Evolutionary conservation across 129 eudicot species (phyloP).

Genomic region (Tagetes patula): DNA sequence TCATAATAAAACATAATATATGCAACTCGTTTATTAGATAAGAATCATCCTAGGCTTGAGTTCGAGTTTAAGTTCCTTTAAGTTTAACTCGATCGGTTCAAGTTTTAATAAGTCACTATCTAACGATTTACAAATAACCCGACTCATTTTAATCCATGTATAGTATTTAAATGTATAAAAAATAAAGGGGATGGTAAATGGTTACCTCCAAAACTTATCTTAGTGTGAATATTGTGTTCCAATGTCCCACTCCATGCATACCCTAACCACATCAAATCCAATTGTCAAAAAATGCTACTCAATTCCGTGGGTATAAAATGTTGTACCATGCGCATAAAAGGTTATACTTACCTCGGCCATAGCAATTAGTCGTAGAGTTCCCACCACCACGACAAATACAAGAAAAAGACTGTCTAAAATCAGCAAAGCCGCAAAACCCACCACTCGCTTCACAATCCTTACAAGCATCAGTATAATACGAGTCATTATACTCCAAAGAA

Average conservation of each 20-base stretch:
- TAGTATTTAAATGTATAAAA: not conserved
- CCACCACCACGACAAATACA: conserved; percentile 71
- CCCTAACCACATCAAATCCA: conserved; percentile 39
- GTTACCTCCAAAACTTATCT: conserved; percentile 54
- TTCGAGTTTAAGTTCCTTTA: not conserved
- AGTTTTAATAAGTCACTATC: not conserved
- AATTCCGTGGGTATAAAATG: not conserved
- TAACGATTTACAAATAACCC: not conserved
- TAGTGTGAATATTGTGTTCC: conserved; percentile 45
- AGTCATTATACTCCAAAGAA: conserved; percentile 53
- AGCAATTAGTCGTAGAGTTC: conserved; percentile 60
- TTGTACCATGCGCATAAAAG: not conserved
- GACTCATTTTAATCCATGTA: too few relatives aligned
- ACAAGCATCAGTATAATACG: conserved; percentile 51
- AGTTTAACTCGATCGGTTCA: not conserved
- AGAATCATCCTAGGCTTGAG: not conserved
- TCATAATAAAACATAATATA: too few relatives aligned
- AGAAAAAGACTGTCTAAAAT: conserved; percentile 45
- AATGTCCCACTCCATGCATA: conserved; percentile 63
- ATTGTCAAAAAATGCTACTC: not conserved
- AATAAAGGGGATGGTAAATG: too few relatives aligned
- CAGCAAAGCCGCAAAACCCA: conserved; percentile 71
- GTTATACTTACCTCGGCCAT: conserved; percentile 47
- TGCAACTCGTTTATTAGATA: not conserved
- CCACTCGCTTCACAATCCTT: conserved; percentile 75